Evolutionary conservation across 495 filamentous ascomycete genomes (phyloP).

Genomic region (Tuber brumale): DNA sequence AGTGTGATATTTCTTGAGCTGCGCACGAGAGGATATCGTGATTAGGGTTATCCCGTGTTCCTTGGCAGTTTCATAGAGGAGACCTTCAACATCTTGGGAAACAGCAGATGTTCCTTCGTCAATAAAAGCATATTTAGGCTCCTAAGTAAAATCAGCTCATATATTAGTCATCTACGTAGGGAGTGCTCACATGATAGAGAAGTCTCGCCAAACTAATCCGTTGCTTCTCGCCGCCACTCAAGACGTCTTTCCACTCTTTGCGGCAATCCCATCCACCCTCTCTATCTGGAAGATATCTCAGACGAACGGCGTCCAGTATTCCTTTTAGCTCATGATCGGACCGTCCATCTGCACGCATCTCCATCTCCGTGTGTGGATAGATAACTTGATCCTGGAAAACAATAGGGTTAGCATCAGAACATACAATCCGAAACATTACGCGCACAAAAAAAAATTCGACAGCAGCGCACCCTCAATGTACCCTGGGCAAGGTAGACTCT

Average conservation of each 20-base stretch:
- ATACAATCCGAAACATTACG: not conserved
- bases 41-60: constrained; percentile 72
- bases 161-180: not conserved
- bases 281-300: constrained; percentile 82
- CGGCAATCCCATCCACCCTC: constrained; percentile 95
- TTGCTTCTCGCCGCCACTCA: constrained; percentile 98
- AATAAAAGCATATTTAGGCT: constrained; percentile 85
- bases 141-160: constrained; percentile 21
- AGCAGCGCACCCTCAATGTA: constrained; percentile 52
- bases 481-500: constrained; percentile 87
- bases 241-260: constrained; percentile 97
- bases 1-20: constrained; percentile 88
- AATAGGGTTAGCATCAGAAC: not conserved
- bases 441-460: not conserved
- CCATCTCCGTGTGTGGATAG: constrained; percentile 89
- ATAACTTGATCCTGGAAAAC: constrained; percentile 82
- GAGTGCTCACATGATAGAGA: constrained; percentile 67
- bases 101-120: constrained; percentile 96
- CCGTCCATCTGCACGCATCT: constrained; percentile 77
- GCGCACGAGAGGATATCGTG: constrained; percentile 87
- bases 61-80: constrained; percentile 88
- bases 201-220: constrained; percentile 81
- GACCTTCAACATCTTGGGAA: constrained; percentile 84
- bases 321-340: constrained; percentile 65
- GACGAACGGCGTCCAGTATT: constrained; percentile 70